These are phyloP conservation scores for Gynandropsis gynandra DNA, from an alignment of 345 rosid genomes.

Conservation along the genomic window DNA sequence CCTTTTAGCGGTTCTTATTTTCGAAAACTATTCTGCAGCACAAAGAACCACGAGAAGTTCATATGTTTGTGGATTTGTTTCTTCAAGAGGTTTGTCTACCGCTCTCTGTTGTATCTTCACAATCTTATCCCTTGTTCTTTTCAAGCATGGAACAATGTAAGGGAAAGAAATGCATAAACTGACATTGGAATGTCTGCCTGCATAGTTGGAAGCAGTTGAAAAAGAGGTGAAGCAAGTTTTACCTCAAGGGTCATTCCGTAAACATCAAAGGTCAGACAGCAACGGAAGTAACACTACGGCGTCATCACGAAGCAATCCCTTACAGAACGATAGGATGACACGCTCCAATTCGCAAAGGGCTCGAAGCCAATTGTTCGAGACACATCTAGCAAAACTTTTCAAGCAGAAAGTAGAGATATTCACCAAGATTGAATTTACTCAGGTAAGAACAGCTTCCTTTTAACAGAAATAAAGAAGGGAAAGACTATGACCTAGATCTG, in stretches of 20 bases:
- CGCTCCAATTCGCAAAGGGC: slow-evolving; percentile 73
- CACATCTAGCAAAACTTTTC: slow-evolving; percentile 95
- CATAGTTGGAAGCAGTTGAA: slow-evolving; percentile 61
- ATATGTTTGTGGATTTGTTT: slow-evolving; percentile 92
- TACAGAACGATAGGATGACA: slow-evolving; percentile 64
- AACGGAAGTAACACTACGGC: slow-evolving; percentile 70
- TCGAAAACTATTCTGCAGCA: slow-evolving; percentile 54
- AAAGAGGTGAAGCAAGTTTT: slow-evolving; percentile 79
- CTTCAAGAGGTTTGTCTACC: slow-evolving; percentile 69
- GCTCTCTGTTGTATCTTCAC: too few species aligned
- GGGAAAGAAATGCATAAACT: slow-evolving; percentile 7
- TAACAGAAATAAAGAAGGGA: not conserved
- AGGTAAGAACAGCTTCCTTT: slow-evolving; percentile 39
- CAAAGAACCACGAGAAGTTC: slow-evolving; percentile 99
- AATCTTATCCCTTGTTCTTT: too few species aligned
- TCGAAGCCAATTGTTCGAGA: slow-evolving; percentile 94
- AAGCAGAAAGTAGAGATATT: slow-evolving; percentile 97
- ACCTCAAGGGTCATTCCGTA: slow-evolving; percentile 66
- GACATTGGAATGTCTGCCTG: not conserved
- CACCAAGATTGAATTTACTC: slow-evolving; percentile 89
- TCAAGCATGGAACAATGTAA: slow-evolving; percentile 4
- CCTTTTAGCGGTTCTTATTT: slow-evolving; percentile 14
- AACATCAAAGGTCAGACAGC: slow-evolving; percentile 85
- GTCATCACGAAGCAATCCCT: slow-evolving; percentile 79
- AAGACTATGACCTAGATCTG: too few species aligned